Evolutionary conservation across 148 eudicot genomes (phyloP).

Genomic region (Rhododendron griersonianum): DNA sequence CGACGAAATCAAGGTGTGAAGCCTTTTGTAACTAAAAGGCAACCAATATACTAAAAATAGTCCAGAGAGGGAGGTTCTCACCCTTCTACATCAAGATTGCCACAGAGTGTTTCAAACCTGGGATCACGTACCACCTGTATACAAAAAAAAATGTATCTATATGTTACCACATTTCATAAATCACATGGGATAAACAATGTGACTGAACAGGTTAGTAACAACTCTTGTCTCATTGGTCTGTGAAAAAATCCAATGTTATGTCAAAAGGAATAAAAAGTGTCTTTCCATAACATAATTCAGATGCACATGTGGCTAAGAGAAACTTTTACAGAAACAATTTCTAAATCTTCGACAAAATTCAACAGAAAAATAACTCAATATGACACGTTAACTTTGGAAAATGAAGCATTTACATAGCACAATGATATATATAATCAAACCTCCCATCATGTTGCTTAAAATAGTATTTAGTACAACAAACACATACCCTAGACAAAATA

Average conservation of each 20-base stretch:
- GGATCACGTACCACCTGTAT: constrained; percentile 79
- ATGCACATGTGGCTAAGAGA: neutral
- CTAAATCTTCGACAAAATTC: neutral
- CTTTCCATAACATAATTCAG: neutral
- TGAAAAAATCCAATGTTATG: neutral
- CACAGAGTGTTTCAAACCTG: constrained; percentile 87
- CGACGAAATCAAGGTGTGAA: neutral
- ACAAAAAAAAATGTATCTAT: neutral
- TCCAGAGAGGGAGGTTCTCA: constrained; percentile 21
- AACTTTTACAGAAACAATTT: neutral
- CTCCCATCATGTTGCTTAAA: neutral
- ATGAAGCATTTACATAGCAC: neutral
- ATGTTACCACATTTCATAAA: neutral
- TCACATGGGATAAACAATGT: neutral
- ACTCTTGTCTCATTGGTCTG: neutral
- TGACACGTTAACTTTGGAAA: neutral
- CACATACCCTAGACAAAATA: neutral
- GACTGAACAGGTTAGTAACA: neutral
- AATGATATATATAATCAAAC: neutral
- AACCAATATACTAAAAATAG: neutral
- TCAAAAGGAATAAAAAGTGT: neutral
- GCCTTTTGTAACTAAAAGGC: neutral
- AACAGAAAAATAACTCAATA: neutral
- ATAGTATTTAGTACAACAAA: neutral
- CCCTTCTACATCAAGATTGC: constrained; percentile 69